Evolutionary conservation across 2,329 filamentous ascomycete genomes (phyloP).

Genomic region (Akanthomyces dipterigenus): DNA sequence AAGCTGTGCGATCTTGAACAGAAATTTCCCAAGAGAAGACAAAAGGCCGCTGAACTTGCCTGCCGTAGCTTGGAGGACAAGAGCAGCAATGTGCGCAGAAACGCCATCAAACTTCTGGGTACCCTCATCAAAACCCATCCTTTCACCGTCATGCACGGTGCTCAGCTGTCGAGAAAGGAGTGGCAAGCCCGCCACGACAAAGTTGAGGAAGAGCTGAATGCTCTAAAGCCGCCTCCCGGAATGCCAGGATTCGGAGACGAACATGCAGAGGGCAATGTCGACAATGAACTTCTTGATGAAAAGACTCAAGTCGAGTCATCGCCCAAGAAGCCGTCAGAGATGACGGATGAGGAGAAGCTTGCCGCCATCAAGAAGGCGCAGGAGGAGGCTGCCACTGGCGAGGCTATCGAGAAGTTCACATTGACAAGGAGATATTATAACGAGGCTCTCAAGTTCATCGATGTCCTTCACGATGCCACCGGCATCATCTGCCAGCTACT

Average conservation of each 20-base stretch:
- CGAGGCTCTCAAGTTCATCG: conserved; percentile 91
- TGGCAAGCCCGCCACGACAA: conserved; percentile 78
- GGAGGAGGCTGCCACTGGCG: conserved; percentile 81
- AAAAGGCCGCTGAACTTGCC: conserved; percentile 80
- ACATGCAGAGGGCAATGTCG: conserved; percentile 61
- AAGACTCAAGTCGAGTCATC: conserved; percentile 74
- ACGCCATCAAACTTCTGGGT: conserved; percentile 87
- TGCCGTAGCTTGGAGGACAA: conserved; percentile 90
- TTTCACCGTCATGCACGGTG: conserved; percentile 86
- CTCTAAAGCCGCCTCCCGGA: conserved; percentile 74
- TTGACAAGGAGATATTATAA: conserved; percentile 84
- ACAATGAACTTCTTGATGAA: conserved; percentile 76
- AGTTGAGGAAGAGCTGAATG: conserved; percentile 74
- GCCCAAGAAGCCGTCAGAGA: conserved; percentile 55
- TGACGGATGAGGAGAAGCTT: conserved; percentile 73
- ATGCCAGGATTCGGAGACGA: conserved; percentile 54
- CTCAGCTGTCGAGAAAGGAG: conserved; percentile 74
- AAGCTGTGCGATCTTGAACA: conserved; percentile 91
- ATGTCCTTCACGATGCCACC: conserved; percentile 79
- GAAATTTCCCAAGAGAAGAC: conserved; percentile 88
- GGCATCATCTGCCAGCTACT: conserved; percentile 77
- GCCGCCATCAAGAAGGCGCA: conserved; percentile 71
- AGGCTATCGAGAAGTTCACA: conserved; percentile 80
- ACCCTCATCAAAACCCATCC: conserved; percentile 90
- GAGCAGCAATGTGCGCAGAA: conserved; percentile 92